Conservation (phyloP, 2,329 filamentous ascomycete genomes). For the Colletotrichum tamarilloi region DNA sequence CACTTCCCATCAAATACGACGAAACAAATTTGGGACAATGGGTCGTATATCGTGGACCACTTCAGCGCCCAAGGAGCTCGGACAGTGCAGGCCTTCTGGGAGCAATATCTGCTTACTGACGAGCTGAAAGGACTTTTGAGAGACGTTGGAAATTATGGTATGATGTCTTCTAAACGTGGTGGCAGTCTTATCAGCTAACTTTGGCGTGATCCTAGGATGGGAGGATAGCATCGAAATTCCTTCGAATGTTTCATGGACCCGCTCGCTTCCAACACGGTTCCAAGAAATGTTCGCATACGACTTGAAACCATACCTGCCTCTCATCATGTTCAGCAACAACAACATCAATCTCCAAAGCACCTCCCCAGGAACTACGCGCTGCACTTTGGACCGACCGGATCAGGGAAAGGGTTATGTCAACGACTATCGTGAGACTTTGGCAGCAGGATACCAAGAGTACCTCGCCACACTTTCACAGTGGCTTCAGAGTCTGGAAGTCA, state of each 20-base stretch:
- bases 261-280: conserved; percentile 43
- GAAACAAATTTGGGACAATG: conserved; percentile 35
- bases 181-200: too few species aligned
- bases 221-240: conserved; percentile 49
- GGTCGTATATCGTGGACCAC: conserved; percentile 44
- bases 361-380: background rate
- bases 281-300: conserved; percentile 45
- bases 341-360: conserved; percentile 12
- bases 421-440: conserved; percentile 14
- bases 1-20: background rate
- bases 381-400: background rate
- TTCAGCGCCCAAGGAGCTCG: conserved; percentile 50
- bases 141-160: conserved; percentile 47
- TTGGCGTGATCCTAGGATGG: conserved; percentile 36
- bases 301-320: conserved; percentile 45
- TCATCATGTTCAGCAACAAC: conserved; percentile 41
- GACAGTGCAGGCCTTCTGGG: conserved; percentile 49
- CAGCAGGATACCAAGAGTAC: conserved; percentile 19
- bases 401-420: conserved; percentile 6
- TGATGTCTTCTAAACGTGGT: background rate
- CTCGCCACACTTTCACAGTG: conserved; percentile 1
- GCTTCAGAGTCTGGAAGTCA: conserved; percentile 41
- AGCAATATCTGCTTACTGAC: conserved; percentile 48
- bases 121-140: conserved; percentile 37
- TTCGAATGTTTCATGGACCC: conserved; percentile 50